Evolutionary conservation across 2,329 filamentous ascomycete genomes (phyloP).

Genomic region (Rugonectria rugulosa): DNA sequence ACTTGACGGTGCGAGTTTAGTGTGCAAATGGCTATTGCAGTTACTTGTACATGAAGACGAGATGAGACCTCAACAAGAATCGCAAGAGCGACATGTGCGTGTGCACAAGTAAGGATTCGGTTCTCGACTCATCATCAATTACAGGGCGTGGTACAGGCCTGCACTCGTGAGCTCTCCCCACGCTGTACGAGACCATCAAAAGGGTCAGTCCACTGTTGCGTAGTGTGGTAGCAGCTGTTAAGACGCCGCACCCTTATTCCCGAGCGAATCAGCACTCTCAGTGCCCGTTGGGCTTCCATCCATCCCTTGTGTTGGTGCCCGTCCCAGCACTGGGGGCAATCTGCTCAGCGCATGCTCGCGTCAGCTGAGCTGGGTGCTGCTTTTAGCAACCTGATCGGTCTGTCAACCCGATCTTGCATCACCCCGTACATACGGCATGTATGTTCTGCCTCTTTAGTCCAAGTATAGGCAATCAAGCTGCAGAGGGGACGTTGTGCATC

Average conservation of each 20-base stretch:
- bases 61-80: too few species aligned
- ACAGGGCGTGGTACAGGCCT: too few species aligned
- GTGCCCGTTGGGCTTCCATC: background rate
- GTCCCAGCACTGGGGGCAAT: background rate
- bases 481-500: background rate
- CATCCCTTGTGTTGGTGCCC: background rate
- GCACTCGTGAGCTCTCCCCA: too few species aligned
- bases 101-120: too few species aligned
- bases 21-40: background rate
- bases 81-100: too few species aligned
- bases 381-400: background rate
- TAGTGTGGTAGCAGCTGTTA: background rate
- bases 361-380: background rate
- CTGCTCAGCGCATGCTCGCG: background rate
- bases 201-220: background rate
- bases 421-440: background rate
- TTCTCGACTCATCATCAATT: too few species aligned
- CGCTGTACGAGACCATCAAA: too few species aligned
- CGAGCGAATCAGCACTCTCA: background rate
- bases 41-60: too few species aligned
- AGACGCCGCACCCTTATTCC: background rate
- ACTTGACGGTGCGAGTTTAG: too few species aligned
- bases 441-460: background rate
- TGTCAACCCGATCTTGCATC: background rate
- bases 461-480: background rate